Conservation (phyloP, 192 early-diverging fungal genomes). For the Coemansia sp. region DNA sequence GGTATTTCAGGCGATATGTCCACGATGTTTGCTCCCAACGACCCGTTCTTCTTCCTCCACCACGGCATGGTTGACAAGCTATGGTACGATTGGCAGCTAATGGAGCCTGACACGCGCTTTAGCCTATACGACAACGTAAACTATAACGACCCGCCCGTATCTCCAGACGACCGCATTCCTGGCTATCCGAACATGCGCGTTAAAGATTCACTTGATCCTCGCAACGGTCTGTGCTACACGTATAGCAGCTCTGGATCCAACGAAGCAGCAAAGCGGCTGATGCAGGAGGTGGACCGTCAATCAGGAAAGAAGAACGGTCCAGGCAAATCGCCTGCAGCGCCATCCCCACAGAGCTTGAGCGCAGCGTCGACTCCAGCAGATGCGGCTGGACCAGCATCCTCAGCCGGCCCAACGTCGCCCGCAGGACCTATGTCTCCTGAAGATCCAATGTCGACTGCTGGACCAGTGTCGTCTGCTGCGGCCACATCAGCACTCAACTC, state of each 20-base stretch:
- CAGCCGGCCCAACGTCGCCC: neutral
- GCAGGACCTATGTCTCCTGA: neutral
- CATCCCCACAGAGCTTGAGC: neutral
- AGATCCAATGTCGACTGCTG: neutral
- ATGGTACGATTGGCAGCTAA: constrained; percentile 59
- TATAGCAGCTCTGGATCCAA: constrained; percentile 47
- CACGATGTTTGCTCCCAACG: constrained; percentile 58
- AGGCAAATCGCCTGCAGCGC: neutral
- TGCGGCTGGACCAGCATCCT: constrained; percentile 5
- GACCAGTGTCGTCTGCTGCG: neutral
- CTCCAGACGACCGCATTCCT: constrained; percentile 35
- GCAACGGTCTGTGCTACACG: constrained; percentile 38
- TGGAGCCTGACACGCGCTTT: constrained; percentile 41
- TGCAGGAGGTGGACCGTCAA: constrained; percentile 50
- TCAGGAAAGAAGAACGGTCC: constrained; percentile 7
- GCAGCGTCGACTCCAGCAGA: constrained; percentile 2
- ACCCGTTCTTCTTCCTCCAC: constrained; percentile 66
- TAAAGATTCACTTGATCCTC: constrained; percentile 41
- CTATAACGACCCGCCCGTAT: constrained; percentile 29
- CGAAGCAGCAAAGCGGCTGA: constrained; percentile 45
- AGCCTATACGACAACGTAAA: constrained; percentile 47
- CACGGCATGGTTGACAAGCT: constrained; percentile 64
- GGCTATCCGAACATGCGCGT: constrained; percentile 43
- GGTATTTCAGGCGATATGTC: constrained; percentile 56
- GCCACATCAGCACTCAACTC: constrained; percentile 3